Evolutionary conservation across 768 basidiomycete species (phyloP), one percentile per base, ranked within the genome.

Genomic region (Mycena amicta): DNA sequence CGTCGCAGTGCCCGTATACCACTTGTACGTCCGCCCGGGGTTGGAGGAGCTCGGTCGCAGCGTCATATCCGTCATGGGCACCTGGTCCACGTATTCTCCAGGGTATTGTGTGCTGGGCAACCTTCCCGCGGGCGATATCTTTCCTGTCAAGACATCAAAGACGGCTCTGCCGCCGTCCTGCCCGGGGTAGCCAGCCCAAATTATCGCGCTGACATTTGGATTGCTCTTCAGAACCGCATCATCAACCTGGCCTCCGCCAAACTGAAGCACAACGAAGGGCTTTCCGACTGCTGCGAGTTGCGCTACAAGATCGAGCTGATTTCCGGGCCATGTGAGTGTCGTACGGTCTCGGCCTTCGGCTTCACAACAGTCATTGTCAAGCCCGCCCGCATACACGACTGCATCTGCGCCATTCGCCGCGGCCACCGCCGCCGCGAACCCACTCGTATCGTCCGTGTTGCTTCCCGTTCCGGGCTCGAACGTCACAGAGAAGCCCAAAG

Each of bases 181-280:
- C 4, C 82, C 80, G 1, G 82, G 83, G 62, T 83, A 86, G 3
- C 83, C 83, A 8, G 71, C 82, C 83, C 83, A 85, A 6, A 84
- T n/a, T 40, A 84, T 71, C 1, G 82, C 77, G 58, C 79, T 80
- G 37, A 84, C 78, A 46, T 61, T 74, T 28, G 66, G 52, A 54
- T 77, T 83, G 11, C 57, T 67, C 62, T 82, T 82, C 53, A 86
- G 67, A 3, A 66, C 69, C 1, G 77, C 72, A 56, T 76, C 74
- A 57, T 84, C 84, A 4, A 84, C 71, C 62, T 85, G 84, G 1
- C 83, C 83, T 12, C 81, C 83, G 25, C 83, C 82, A 52, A 84
- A 81, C 61, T 85, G 83, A 39, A 81, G 62, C 16, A 84, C 79
- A 29, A 84, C 69, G 2, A 84, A 66, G 15, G 83, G 82, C 64